Conservation (phyloP, 2,329 filamentous ascomycete species). For the Xylaria sp. region DNA sequence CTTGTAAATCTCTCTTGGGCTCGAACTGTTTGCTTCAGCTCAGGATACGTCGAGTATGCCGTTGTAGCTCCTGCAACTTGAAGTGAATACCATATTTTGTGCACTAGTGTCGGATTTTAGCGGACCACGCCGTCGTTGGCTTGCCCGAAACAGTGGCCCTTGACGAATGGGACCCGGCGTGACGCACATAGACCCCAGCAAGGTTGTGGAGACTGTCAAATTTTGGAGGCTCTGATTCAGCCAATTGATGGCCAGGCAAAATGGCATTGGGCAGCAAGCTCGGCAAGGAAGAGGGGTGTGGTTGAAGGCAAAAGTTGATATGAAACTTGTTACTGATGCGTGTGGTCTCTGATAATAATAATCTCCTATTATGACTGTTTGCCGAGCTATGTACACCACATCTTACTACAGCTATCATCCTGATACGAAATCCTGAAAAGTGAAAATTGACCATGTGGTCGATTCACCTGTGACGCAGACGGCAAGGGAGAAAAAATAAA, state of each 20-base stretch:
- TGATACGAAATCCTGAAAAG: neutral
- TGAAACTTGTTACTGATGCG: constrained; percentile 16
- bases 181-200: constrained; percentile 31
- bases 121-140: constrained; percentile 25
- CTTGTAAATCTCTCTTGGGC: neutral
- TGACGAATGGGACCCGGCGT: constrained; percentile 30
- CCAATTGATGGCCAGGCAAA: constrained; percentile 25
- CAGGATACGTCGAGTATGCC: neutral
- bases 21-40: neutral
- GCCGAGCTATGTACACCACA: constrained; percentile 2
- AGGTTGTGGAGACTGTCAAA: constrained; percentile 26
- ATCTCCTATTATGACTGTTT: neutral
- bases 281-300: constrained; percentile 34
- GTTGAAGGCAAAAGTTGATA: constrained; percentile 21
- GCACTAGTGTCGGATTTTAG: constrained; percentile 33
- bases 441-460: constrained; percentile 4
- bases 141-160: constrained; percentile 21
- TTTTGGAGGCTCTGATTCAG: constrained; percentile 24
- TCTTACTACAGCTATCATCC: neutral
- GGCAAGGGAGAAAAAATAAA: constrained; percentile 4
- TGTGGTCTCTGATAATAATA: neutral
- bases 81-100: constrained; percentile 3
- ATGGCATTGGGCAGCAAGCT: constrained; percentile 39
- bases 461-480: neutral
- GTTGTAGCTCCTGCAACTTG: neutral